A percentile compares a stretch with the other conserved stretches of the same genome.
Conservation (phyloP, 2,329 filamentous ascomycete species). For the Apiospora kogelbergensis region DNA sequence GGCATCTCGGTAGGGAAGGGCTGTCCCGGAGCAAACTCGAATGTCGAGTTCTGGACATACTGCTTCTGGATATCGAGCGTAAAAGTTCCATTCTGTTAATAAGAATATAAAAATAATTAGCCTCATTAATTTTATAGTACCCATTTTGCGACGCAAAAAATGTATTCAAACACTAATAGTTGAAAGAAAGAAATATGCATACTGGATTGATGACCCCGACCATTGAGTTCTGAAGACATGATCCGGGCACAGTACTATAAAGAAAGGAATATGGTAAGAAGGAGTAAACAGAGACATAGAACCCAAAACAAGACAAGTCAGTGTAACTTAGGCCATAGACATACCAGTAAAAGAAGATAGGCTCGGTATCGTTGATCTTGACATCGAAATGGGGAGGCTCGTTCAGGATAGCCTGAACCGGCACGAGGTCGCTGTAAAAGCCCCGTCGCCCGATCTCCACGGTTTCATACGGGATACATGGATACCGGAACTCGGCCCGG, state of each 20-base stretch:
- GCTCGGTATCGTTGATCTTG: not conserved
- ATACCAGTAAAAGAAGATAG: not conserved
- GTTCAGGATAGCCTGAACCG: not conserved
- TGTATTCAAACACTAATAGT: no score
- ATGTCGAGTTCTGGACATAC: not conserved
- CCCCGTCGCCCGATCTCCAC: not conserved
- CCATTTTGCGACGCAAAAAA: no score
- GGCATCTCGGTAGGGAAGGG: not conserved
- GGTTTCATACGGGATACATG: not conserved
- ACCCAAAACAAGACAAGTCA: not conserved
- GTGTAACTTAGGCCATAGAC: not conserved
- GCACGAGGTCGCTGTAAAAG: not conserved
- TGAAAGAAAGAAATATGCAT: not conserved
- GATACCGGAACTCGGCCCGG: not conserved
- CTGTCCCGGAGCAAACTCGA: not conserved
- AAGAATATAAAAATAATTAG: not conserved
- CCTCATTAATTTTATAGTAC: no score
- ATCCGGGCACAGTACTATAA: not conserved
- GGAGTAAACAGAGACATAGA: not conserved
- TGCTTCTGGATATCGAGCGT: not conserved
- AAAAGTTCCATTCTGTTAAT: not conserved
- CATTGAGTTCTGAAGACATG: not conserved
- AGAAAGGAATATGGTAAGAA: not conserved
- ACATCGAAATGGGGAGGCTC: not conserved
- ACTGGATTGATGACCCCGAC: constrained; percentile 1